A percentile compares a stretch with the other conserved stretches of the same genome.
Conservation (phyloP, 257 asterid species). For the Fraxinus cuspidata region DNA sequence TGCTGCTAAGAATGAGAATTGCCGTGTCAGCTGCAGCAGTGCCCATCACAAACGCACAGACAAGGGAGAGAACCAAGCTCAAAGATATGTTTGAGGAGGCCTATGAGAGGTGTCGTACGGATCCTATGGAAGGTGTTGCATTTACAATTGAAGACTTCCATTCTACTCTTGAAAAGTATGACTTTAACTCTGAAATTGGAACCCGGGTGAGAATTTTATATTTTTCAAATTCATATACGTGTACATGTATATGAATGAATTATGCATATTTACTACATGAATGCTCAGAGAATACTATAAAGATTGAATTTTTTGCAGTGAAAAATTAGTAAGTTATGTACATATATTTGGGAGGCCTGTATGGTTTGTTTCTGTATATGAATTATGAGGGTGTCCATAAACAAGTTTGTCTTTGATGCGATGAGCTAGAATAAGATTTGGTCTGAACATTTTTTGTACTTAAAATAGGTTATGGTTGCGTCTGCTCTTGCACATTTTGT, state of each 20-base stretch:
- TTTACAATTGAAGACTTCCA: constrained; percentile 79
- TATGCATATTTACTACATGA: background rate
- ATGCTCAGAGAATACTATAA: background rate
- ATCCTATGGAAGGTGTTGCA: constrained; percentile 87
- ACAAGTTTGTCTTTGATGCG: background rate
- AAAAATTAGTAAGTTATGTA: background rate
- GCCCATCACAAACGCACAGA: too few relatives aligned
- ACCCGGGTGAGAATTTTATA: constrained; percentile 48
- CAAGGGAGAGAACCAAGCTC: constrained; percentile 73
- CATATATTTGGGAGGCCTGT: background rate
- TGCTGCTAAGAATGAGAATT: too few relatives aligned
- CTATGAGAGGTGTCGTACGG: constrained; percentile 72
- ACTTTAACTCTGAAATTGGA: constrained; percentile 82
- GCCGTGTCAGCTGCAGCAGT: too few relatives aligned
- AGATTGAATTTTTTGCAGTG: background rate
- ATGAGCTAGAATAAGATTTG: background rate
- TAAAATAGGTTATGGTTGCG: background rate
- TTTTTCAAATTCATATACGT: background rate
- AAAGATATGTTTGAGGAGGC: constrained; percentile 93
- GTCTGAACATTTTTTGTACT: background rate
- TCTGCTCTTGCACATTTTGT: background rate
- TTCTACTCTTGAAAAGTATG: constrained; percentile 69
- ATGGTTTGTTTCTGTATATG: background rate
- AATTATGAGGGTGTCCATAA: background rate
- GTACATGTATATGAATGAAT: background rate